A percentile compares a stretch with the other conserved stretches of the same genome.
Conservation (phyloP, 805 yeast genomes). For the Hanseniaspora clermontiae region DNA sequence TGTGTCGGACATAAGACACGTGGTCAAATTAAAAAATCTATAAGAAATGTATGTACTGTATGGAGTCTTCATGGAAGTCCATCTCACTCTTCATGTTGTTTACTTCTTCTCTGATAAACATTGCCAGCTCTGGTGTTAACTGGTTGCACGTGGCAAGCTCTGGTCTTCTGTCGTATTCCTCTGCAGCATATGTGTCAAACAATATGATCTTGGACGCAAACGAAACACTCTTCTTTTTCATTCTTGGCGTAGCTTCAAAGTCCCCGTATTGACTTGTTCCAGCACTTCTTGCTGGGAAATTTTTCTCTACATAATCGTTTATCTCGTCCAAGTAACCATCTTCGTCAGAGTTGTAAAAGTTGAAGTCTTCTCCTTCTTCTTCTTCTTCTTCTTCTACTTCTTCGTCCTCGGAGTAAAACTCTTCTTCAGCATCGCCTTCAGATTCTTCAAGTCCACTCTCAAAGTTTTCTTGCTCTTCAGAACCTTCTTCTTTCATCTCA, state of each 20-base stretch:
- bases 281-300: neutral
- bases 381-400: no score
- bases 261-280: neutral
- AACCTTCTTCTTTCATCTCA: neutral
- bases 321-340: constrained; percentile 1
- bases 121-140: constrained; percentile 75
- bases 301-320: constrained; percentile 3
- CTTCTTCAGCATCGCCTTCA: neutral
- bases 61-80: constrained; percentile 71
- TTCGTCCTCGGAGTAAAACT: neutral
- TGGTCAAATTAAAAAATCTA: constrained; percentile 22
- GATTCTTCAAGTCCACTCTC: neutral
- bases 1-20: neutral
- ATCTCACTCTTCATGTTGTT: constrained; percentile 66
- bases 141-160: constrained; percentile 87
- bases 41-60: constrained; percentile 73
- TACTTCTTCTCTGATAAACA: constrained; percentile 72
- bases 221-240: constrained; percentile 29
- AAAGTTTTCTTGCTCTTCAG: neutral
- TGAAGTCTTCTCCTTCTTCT: constrained; percentile 3
- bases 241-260: neutral
- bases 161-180: constrained; percentile 85
- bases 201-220: constrained; percentile 75
- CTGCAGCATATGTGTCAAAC: constrained; percentile 70
- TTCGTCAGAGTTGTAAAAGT: constrained; percentile 2